Conservation (phyloP, 163 green algal species). For the Scenedesmus sp. region DNA sequence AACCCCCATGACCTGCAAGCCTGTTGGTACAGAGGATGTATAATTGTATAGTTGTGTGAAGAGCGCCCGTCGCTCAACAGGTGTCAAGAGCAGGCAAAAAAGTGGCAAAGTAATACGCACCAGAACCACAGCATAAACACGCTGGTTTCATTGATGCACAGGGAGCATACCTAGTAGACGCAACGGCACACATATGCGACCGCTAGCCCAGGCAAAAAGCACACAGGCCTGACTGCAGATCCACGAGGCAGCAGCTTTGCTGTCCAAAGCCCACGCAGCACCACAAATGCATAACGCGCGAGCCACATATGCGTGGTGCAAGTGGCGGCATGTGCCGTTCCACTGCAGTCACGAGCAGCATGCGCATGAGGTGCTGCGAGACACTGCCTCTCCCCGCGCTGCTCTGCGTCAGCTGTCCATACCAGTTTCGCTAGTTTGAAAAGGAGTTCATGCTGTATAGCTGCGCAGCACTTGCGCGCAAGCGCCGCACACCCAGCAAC, state of each 20-base stretch:
- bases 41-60: background rate
- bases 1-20: conserved; percentile 25
- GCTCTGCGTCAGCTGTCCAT: background rate
- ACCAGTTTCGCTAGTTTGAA: background rate
- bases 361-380: background rate
- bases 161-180: background rate
- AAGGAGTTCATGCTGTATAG: background rate
- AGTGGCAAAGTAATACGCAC: background rate
- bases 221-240: background rate
- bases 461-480: background rate
- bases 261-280: background rate
- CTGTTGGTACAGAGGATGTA: conserved; percentile 33
- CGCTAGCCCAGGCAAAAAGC: background rate
- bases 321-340: background rate
- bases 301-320: conserved; percentile 15
- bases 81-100: background rate
- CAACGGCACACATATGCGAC: background rate
- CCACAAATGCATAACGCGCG: background rate
- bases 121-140: background rate
- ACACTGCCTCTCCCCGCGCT: background rate
- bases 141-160: conserved; percentile 14
- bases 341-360: background rate
- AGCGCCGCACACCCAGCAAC: background rate
- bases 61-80: background rate
- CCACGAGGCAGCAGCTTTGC: background rate